A percentile compares a stretch with the other conserved stretches of the same genome.
These are phyloP conservation scores for Clonostachys chloroleuca DNA, from an alignment of 2,329 filamentous ascomycete species.

Conservation along the genomic window DNA sequence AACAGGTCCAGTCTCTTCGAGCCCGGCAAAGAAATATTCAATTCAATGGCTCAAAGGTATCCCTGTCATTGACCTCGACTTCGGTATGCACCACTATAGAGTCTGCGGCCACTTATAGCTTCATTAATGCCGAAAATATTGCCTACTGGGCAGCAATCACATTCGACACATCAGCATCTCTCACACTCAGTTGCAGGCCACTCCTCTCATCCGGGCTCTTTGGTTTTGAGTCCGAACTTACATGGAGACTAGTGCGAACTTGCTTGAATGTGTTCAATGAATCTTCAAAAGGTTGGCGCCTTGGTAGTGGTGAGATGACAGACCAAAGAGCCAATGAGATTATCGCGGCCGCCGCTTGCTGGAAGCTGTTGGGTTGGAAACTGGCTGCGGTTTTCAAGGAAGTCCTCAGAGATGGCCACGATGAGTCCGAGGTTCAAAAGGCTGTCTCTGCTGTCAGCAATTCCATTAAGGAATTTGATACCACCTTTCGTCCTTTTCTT, in stretches of 20 bases:
- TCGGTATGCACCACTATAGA: constrained; percentile 9
- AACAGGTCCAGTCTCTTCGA: constrained; percentile 31
- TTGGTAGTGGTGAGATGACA: constrained; percentile 12
- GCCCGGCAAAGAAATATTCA: constrained; percentile 28
- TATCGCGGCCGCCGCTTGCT: constrained; percentile 15
- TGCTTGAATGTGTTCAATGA: constrained; percentile 18
- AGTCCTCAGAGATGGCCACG: constrained; percentile 18
- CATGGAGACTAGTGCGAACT: constrained; percentile 17
- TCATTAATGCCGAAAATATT: constrained; percentile 27
- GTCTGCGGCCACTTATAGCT: constrained; percentile 18
- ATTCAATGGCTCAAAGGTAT: constrained; percentile 31
- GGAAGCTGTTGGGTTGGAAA: constrained; percentile 22
- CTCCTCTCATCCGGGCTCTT: constrained; percentile 29
- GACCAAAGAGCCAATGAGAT: constrained; percentile 21
- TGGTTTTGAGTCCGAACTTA: constrained; percentile 17
- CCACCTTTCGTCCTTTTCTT: constrained; percentile 14
- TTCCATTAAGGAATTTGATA: constrained; percentile 16
- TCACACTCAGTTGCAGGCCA: constrained; percentile 29
- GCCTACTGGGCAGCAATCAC: constrained; percentile 33
- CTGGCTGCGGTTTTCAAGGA: constrained; percentile 21
- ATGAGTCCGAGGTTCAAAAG: constrained; percentile 18
- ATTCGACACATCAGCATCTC: constrained; percentile 31
- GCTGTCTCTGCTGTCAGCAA: constrained; percentile 12
- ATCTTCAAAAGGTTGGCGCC: constrained; percentile 13
- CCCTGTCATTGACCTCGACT: constrained; percentile 1